Conservation (phyloP, 1,139 yeast genomes). For the Chernovozyma aurita region DNA sequence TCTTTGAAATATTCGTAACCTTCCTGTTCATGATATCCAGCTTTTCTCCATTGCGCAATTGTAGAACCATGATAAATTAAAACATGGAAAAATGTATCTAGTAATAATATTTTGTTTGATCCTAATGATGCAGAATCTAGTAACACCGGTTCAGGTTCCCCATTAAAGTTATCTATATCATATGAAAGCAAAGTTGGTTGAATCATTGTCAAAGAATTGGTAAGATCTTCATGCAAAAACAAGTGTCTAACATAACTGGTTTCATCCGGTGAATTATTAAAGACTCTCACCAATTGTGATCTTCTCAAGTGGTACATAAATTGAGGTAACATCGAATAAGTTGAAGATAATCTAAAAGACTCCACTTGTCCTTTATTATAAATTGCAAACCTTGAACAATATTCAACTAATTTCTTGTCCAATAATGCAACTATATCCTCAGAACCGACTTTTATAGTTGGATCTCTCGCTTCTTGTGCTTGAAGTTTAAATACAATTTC, state of each 20-base stretch:
- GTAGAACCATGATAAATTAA: conserved; percentile 65
- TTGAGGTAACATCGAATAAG: conserved; percentile 75
- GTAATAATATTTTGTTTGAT: conserved; percentile 53
- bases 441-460: conserved; percentile 51
- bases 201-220: conserved; percentile 65
- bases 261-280: conserved; percentile 79
- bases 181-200: conserved; percentile 70
- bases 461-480: conserved; percentile 17
- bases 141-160: conserved; percentile 55
- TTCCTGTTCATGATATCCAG: conserved; percentile 61
- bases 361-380: conserved; percentile 72
- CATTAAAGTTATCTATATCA: conserved; percentile 47
- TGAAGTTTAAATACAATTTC: conserved; percentile 46
- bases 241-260: conserved; percentile 66
- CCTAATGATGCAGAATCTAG: conserved; percentile 66
- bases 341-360: conserved; percentile 73
- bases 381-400: conserved; percentile 86
- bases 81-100: conserved; percentile 74
- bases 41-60: conserved; percentile 67
- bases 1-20: conserved; percentile 60
- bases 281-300: conserved; percentile 64
- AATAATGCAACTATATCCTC: conserved; percentile 79
- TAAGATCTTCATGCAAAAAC: conserved; percentile 62
- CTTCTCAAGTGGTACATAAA: conserved; percentile 70
- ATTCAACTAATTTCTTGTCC: conserved; percentile 77